These are phyloP conservation scores for Vigna trinervia DNA, from an alignment of 306 rosid genomes.

Conservation along the genomic window DNA sequence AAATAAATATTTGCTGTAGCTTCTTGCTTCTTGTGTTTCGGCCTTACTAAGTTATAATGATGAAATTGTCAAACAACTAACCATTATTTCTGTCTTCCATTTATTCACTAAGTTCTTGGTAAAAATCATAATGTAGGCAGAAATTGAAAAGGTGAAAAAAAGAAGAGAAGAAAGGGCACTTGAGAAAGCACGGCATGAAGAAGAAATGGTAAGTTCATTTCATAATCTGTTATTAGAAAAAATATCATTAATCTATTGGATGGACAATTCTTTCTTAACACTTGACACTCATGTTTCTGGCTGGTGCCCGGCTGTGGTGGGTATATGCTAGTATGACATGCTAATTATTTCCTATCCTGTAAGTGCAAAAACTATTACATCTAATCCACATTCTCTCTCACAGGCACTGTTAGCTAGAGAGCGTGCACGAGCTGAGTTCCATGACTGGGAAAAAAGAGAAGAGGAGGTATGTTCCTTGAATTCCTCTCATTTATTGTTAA, in stretches of 20 bases:
- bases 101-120: conserved; percentile 29
- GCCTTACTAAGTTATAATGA: background rate
- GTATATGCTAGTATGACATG: conserved; percentile 13
- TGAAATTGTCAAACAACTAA: conserved; percentile 7
- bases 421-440: conserved; percentile 97
- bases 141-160: conserved; percentile 94
- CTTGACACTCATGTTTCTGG: background rate
- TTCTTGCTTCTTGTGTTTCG: background rate
- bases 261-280: conserved; percentile 1
- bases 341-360: background rate
- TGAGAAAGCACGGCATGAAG: conserved; percentile 97
- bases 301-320: background rate
- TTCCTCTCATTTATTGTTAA: conserved; percentile 32
- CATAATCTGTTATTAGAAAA: conserved; percentile 3
- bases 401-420: conserved; percentile 95
- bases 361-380: conserved; percentile 22
- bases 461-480: conserved; percentile 70
- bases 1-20: background rate
- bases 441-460: conserved; percentile 98
- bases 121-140: conserved; percentile 69
- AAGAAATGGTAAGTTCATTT: conserved; percentile 76
- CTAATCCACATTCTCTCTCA: conserved; percentile 38
- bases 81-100: conserved; percentile 7
- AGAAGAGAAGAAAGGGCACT: conserved; percentile 98
- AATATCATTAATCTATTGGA: conserved; percentile 37